Evolutionary conservation across 2,329 filamentous ascomycete genomes (phyloP).

Genomic region (Dendrostoma leiphaemia): DNA sequence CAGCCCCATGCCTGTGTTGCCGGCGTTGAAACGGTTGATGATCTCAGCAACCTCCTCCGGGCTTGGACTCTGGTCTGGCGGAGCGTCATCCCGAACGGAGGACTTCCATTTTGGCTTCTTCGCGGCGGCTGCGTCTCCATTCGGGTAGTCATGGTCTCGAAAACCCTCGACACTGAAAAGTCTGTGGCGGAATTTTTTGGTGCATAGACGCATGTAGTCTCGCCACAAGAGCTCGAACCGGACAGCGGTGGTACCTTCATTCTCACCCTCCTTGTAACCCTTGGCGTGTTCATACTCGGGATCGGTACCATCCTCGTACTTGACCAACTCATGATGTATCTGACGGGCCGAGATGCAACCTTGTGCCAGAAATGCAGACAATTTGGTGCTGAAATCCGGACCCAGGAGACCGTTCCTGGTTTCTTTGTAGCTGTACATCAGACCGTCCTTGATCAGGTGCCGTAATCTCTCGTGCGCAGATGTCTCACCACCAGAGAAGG

Average conservation of each 20-base stretch:
- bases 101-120: slow-evolving; percentile 47
- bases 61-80: slow-evolving; percentile 35
- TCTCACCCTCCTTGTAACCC: slow-evolving; percentile 70
- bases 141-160: slow-evolving; percentile 47
- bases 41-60: slow-evolving; percentile 44
- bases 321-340: slow-evolving; percentile 64
- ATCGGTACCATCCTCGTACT: slow-evolving; percentile 65
- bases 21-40: slow-evolving; percentile 60
- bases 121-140: slow-evolving; percentile 29
- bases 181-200: slow-evolving; percentile 63
- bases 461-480: slow-evolving; percentile 56
- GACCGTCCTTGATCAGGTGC: slow-evolving; percentile 59
- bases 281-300: slow-evolving; percentile 35
- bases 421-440: slow-evolving; percentile 63
- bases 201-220: slow-evolving; percentile 78
- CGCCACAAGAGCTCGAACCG: slow-evolving; percentile 75
- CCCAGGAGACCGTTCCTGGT: slow-evolving; percentile 72
- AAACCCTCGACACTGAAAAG: slow-evolving; percentile 68
- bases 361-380: slow-evolving; percentile 70
- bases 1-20: slow-evolving; percentile 71
- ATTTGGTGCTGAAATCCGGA: slow-evolving; percentile 70
- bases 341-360: slow-evolving; percentile 73
- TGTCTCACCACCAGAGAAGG: slow-evolving; percentile 67
- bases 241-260: slow-evolving; percentile 66
- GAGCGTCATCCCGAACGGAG: slow-evolving; percentile 29